Base-by-base conservation (phyloP, 2,329 filamentous ascomycete genomes). In the Pseudogymnoascus sp. region DNA sequence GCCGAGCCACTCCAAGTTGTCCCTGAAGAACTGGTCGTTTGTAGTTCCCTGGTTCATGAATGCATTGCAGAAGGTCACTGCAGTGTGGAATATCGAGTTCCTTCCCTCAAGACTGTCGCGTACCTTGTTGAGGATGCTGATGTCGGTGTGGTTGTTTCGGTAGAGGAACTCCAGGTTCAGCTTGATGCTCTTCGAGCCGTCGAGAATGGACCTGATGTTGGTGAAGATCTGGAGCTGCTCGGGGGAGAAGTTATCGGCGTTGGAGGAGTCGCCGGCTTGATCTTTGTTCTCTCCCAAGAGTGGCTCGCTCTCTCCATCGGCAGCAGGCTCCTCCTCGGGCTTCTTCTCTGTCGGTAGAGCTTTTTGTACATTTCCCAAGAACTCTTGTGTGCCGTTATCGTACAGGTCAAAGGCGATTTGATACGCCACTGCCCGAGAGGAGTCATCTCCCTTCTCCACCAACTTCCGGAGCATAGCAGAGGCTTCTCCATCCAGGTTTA, bases 11-110 rank as follows among this genome's bases (percentile, higher is more conserved):
- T 99, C 94, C 21, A 99, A 76, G 71, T 99, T 99, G 70, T 97
- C 91, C 6, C 95, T 84, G 83, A 99, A 97, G 77, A 99, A 99
- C 70, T 92, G 95, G 75, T 99, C 94, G 68, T 96, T 94, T 0
- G 92, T 96, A 0, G 94, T 99, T 61, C 94, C 95, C 59, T 95
- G 92, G 72, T 99, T 95, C 94, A 99, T 99, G 73, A 99, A 97
- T 9, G 92, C 94, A 69, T 97, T 97, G 70, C 92, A 94, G 69
- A 99, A 94, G 0, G 94, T 97, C 60, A 99, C 90, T 3, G 92
- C 91, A 1, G 91, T 95, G 74, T 99, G 94, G 81, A 97, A 97
- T 67, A 99, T 99, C 30, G 92, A 97, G 75, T 96, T 97, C 59
- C 95, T 84, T 34, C 92, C 91, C 71, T 99, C 94, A 13, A 99